Base-by-base conservation (phyloP, 2,329 filamentous ascomycete genomes). In the Alternaria novae-zelandiae region DNA sequence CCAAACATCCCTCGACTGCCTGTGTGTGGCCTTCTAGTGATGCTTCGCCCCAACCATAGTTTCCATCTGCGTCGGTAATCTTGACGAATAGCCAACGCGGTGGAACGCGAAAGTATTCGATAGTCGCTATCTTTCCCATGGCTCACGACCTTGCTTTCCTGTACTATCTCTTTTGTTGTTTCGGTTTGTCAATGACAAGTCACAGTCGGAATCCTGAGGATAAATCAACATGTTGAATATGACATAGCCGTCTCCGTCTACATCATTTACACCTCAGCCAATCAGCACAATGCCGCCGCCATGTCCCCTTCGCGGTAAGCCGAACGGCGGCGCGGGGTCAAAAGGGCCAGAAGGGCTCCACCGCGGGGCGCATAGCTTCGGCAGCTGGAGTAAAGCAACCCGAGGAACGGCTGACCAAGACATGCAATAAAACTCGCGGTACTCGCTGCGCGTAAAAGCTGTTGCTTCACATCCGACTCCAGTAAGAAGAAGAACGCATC, bases 61-160 rank as follows among this genome's bases (percentile, higher is more conserved):
- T 83, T 4, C 87, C 90, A 2, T 84, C 83, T 32, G 89, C 87
- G 73, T 93, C 90, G 2, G 86, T 89, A 66, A 94, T 86, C 77
- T 93, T 94, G 68, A 93, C 91, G 68, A 93, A 92, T 2, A 94
- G 83, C 91, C 91, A 94, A 44, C 91, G 84, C 13, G 91, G 91
- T 49, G 89, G 89, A 9, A 93, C 88, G 17, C 91, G 86, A 75
- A 93, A 93, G 74, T 93, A 92, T 70, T 92, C 90, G 46, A 93
- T 88, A 25, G 74, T 84, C 64, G 85, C 83, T 72, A 92, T 91
- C 67, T 87, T 89, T 1, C 84, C 84, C 89, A 91, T 91, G 28
- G 15, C 20, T 36, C 71, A n/a, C 23, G n/a, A 21, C n/a, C 7
- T n/a, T 15, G 6, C 20, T 2, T 15, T 7, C 3, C 12, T 30